Evolutionary conservation across 768 basidiomycete genomes (phyloP).

Genomic region (Hericium erinaceus): DNA sequence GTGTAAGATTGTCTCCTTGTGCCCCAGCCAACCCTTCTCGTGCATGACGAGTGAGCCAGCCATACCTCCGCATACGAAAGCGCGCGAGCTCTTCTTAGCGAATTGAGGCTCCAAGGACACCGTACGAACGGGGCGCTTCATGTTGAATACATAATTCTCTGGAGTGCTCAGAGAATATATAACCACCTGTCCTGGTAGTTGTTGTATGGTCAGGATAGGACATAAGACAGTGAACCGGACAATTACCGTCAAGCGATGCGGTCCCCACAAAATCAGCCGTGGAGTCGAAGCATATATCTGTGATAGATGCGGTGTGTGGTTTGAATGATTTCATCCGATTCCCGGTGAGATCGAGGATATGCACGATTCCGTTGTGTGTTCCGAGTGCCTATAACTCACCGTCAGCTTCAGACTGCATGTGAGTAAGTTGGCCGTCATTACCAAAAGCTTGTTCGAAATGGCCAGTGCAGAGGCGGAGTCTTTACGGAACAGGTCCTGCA

Average conservation of each 20-base stretch:
- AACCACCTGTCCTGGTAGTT: constrained; percentile 71
- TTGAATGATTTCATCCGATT: constrained; percentile 83
- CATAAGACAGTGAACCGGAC: background rate
- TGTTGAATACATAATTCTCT: constrained; percentile 80
- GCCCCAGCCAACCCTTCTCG: constrained; percentile 95
- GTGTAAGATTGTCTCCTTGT: constrained; percentile 80
- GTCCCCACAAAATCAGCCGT: constrained; percentile 87
- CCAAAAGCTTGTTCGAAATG: constrained; percentile 66
- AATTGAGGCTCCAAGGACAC: constrained; percentile 89
- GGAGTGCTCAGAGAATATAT: constrained; percentile 72
- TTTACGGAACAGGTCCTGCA: constrained; percentile 75
- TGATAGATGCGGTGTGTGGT: constrained; percentile 81
- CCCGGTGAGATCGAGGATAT: constrained; percentile 73
- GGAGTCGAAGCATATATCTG: constrained; percentile 76
- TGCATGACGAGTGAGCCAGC: constrained; percentile 78
- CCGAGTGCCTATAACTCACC: constrained; percentile 60
- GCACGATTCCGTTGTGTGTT: constrained; percentile 88
- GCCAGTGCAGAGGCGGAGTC: constrained; percentile 82
- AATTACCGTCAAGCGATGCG: constrained; percentile 86
- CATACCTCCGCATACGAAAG: constrained; percentile 88
- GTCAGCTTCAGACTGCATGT: background rate
- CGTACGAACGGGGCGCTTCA: constrained; percentile 86
- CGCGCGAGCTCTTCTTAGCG: constrained; percentile 62
- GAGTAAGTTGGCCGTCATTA: constrained; percentile 22
- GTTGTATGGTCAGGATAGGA: background rate